phyloP scores from a whole-genome alignment of 306 rosid species.

The Pyrus bretschneideri region DNA sequence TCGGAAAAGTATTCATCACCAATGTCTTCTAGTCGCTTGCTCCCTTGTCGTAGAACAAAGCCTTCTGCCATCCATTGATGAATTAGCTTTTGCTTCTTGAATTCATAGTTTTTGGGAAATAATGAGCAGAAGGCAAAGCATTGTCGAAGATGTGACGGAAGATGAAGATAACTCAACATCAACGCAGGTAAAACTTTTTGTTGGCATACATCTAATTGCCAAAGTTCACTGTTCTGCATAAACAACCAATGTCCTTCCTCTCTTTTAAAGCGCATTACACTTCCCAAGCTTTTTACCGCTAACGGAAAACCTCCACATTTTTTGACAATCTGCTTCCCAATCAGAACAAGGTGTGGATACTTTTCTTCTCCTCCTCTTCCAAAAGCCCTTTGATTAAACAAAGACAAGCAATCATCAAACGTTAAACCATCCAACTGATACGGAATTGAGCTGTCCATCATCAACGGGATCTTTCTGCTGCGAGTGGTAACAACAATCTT shows the following conservation, averaged over 20 bases:
- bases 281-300: conserved; percentile 14
- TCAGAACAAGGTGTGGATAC: not conserved
- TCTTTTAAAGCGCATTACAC: not conserved
- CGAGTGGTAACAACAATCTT: conserved; percentile 5
- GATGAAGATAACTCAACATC: conserved; percentile 4
- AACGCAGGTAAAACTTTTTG: conserved; percentile 1
- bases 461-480: not conserved
- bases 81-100: not conserved
- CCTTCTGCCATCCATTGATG: conserved; percentile 17
- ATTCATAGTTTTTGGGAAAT: not conserved
- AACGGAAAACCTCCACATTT: conserved; percentile 11
- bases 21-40: conserved; percentile 7
- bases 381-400: conserved; percentile 12
- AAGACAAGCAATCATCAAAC: not conserved
- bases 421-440: not conserved
- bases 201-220: not conserved
- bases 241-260: not conserved
- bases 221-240: conserved; percentile 4
- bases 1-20: conserved; percentile 1
- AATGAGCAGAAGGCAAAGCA: conserved; percentile 14
- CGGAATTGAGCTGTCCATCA: not conserved
- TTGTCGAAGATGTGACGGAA: not conserved
- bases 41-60: not conserved
- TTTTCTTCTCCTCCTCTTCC: not conserved
- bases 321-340: conserved; percentile 8